These are phyloP conservation scores for Cyclostephanos invisitatus DNA, from an alignment of 108 stramenopile genomes.

Conservation along the genomic window DNA sequence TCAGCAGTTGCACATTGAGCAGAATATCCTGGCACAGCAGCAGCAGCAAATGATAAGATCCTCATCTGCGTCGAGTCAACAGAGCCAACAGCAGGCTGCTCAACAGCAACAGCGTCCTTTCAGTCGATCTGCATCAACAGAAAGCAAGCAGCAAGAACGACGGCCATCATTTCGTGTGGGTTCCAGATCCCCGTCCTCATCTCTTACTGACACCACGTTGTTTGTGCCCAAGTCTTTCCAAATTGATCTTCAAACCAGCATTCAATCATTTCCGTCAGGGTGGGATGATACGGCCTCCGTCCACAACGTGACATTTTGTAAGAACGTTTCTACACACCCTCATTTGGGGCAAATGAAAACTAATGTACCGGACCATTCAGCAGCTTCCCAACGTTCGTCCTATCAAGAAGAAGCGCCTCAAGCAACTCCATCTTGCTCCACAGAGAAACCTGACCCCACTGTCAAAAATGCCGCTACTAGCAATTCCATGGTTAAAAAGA, in stretches of 20 bases:
- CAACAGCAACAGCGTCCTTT: not conserved
- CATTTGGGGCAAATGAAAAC: not conserved
- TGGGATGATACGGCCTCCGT: not conserved
- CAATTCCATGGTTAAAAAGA: conserved; percentile 3
- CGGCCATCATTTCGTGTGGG: conserved; percentile 4
- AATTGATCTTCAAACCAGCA: not conserved
- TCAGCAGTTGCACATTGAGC: conserved; percentile 6
- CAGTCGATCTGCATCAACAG: not conserved
- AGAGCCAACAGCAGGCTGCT: conserved; percentile 17
- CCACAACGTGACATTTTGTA: not conserved
- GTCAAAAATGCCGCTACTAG: not conserved
- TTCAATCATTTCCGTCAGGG: not conserved
- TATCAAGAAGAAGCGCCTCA: not conserved
- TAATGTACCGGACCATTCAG: not conserved
- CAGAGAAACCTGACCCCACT: conserved; percentile 1
- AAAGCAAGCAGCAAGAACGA: not conserved
- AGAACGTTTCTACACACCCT: not conserved
- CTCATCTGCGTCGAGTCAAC: conserved; percentile 14
- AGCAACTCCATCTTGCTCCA: conserved; percentile 5
- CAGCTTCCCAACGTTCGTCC: conserved; percentile 14
- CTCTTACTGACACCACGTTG: not conserved
- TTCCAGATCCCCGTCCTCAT: not conserved
- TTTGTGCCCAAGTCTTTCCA: not conserved
- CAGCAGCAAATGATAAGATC: conserved; percentile 10
- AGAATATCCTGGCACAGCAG: conserved; percentile 1